A percentile compares a stretch with the other conserved stretches of the same genome.
phyloP scores from a whole-genome alignment of 2,329 filamentous ascomycete genomes.

The Curvularia spicifera region DNA sequence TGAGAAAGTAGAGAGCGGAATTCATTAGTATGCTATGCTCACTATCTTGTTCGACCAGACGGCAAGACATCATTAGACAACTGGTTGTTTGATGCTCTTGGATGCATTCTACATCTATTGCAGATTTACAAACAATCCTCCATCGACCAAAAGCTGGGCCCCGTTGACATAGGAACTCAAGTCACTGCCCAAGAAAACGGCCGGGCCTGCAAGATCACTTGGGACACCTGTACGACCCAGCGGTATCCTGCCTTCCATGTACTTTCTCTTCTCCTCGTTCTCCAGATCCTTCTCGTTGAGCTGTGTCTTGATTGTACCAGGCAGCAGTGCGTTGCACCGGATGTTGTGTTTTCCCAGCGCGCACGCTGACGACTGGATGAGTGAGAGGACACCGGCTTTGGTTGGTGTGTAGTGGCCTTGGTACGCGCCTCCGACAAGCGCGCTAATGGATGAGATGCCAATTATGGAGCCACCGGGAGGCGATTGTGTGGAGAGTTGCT shows the following conservation, averaged over 20 bases:
- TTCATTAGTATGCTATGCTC: neutral
- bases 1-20: neutral
- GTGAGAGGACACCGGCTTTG: constrained; percentile 78
- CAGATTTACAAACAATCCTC: constrained; percentile 86
- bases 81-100: neutral
- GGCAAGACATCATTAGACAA: neutral
- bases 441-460: constrained; percentile 74
- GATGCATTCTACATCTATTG: constrained; percentile 18
- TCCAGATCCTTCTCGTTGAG: constrained; percentile 81
- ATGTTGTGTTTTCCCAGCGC: constrained; percentile 78
- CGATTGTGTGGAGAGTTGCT: constrained; percentile 74
- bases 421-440: constrained; percentile 76
- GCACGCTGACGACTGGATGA: constrained; percentile 85
- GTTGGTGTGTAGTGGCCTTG: constrained; percentile 88
- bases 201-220: constrained; percentile 79
- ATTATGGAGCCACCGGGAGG: constrained; percentile 78
- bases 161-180: constrained; percentile 70
- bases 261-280: constrained; percentile 72
- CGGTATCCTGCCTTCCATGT: constrained; percentile 84
- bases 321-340: constrained; percentile 81
- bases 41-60: neutral
- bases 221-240: constrained; percentile 60
- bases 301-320: constrained; percentile 83
- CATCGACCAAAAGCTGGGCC: constrained; percentile 84
- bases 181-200: constrained; percentile 80